Conservation (phyloP, 2,329 filamentous ascomycete genomes). For the Ceratocystiopsis sp. region DNA sequence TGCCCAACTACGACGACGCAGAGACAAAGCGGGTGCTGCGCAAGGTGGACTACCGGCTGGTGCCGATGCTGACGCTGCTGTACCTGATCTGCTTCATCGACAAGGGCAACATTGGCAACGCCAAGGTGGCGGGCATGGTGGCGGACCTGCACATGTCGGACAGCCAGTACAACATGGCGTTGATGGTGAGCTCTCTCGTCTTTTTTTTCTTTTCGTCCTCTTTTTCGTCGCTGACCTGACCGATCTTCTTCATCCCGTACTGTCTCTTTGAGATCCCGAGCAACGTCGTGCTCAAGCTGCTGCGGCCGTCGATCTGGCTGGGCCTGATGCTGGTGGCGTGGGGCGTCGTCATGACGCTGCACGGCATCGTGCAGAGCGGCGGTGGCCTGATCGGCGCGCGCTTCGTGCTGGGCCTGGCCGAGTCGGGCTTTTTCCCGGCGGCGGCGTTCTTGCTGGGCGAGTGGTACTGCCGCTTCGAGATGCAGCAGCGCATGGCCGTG, state of each 20-base stretch:
- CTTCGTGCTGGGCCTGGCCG: conserved; percentile 45
- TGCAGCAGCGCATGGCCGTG: conserved; percentile 6
- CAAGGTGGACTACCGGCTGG: conserved; percentile 33
- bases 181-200: too few relatives aligned
- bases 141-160: conserved; percentile 43
- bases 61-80: conserved; percentile 47
- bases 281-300: conserved; percentile 46
- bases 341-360: conserved; percentile 36
- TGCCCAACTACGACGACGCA: conserved; percentile 1
- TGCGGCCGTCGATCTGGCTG: conserved; percentile 45
- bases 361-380: conserved; percentile 33
- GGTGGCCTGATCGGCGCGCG: conserved; percentile 28
- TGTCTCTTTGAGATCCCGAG: conserved; percentile 46
- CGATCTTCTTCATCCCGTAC: conserved; percentile 43
- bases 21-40: conserved; percentile 2
- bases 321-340: conserved; percentile 49
- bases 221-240: too few relatives aligned
- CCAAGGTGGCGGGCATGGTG: conserved; percentile 36
- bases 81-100: conserved; percentile 57
- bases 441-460: conserved; percentile 3
- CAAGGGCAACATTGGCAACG: conserved; percentile 36
- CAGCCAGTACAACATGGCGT: conserved; percentile 38
- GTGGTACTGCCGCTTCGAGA: conserved; percentile 9
- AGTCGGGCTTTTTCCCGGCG: conserved; percentile 16
- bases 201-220: neutral